Evolutionary conservation across 2,329 filamentous ascomycete genomes (phyloP).

Genomic region (Paraphoma sp.): DNA sequence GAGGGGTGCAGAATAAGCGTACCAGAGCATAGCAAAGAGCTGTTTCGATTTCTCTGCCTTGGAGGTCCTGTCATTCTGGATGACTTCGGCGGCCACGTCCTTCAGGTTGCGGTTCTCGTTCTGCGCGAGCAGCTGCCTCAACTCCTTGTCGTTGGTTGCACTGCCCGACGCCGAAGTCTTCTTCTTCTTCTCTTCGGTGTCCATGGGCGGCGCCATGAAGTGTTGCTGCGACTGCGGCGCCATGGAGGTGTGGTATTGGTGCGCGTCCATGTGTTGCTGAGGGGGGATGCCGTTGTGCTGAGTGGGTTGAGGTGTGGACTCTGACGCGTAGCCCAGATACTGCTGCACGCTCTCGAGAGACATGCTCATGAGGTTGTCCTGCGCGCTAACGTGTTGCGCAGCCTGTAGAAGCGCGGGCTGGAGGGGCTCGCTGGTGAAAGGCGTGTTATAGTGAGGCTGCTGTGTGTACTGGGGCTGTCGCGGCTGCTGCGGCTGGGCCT

Average conservation of each 20-base stretch:
- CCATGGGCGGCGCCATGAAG: constrained; percentile 33
- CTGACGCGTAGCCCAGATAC: constrained; percentile 36
- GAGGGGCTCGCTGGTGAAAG: constrained; percentile 36
- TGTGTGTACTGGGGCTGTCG: constrained; percentile 19
- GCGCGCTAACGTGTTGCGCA: constrained; percentile 44
- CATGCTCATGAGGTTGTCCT: constrained; percentile 39
- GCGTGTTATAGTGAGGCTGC: constrained; percentile 35
- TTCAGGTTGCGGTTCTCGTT: constrained; percentile 72
- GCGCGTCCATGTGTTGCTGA: constrained; percentile 37
- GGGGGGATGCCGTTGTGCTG: constrained; percentile 26
- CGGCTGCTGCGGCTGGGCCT: constrained; percentile 25
- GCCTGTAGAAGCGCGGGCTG: constrained; percentile 44
- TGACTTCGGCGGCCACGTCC: constrained; percentile 77
- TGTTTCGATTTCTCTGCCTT: constrained; percentile 85
- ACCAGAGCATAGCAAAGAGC: constrained; percentile 90
- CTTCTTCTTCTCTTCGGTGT: constrained; percentile 55
- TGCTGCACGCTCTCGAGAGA: constrained; percentile 44
- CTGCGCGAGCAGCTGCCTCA: constrained; percentile 74
- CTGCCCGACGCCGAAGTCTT: constrained; percentile 71
- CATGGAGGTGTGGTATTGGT: constrained; percentile 36
- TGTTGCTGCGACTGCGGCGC: constrained; percentile 23
- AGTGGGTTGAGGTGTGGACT: constrained; percentile 22
- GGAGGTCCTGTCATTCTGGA: constrained; percentile 79
- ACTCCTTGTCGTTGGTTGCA: constrained; percentile 81
- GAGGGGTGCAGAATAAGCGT: constrained; percentile 38